Conservation (phyloP, 345 rosid species). For the Litchi chinensis region DNA sequence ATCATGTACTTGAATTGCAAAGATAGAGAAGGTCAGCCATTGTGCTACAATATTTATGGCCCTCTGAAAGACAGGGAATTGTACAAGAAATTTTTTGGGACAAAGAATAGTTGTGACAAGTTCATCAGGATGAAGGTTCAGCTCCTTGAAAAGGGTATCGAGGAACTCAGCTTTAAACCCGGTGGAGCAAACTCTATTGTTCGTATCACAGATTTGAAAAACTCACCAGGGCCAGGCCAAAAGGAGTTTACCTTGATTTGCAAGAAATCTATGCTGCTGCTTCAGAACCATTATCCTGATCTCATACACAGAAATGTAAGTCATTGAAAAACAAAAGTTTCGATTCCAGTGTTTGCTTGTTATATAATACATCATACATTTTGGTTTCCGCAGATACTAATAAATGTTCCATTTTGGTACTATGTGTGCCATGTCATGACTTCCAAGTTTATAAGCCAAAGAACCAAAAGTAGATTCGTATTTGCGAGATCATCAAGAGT, state of each 20-base stretch:
- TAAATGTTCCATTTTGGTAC: slow-evolving; percentile 67
- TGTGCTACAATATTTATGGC: slow-evolving; percentile 36
- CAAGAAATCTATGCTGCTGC: slow-evolving; percentile 29
- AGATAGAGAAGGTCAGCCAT: slow-evolving; percentile 55
- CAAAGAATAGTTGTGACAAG: slow-evolving; percentile 32
- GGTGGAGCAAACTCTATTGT: slow-evolving; percentile 51
- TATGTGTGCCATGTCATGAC: slow-evolving; percentile 41
- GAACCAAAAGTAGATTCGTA: slow-evolving; percentile 33
- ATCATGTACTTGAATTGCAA: slow-evolving; percentile 27
- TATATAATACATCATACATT: neutral
- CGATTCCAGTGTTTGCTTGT: neutral
- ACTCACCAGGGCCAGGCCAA: slow-evolving; percentile 33
- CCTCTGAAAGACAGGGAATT: slow-evolving; percentile 37
- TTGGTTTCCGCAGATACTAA: slow-evolving; percentile 41
- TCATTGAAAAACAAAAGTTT: neutral
- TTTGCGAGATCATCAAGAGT: slow-evolving; percentile 51
- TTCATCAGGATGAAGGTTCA: slow-evolving; percentile 42
- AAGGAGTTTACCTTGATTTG: slow-evolving; percentile 37
- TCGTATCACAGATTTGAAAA: slow-evolving; percentile 54
- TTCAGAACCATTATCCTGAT: slow-evolving; percentile 54
- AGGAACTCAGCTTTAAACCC: slow-evolving; percentile 43
- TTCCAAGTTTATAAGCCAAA: slow-evolving; percentile 32
- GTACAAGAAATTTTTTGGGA: slow-evolving; percentile 27
- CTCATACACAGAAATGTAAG: slow-evolving; percentile 47
- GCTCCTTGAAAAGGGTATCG: slow-evolving; percentile 44